These are phyloP conservation scores for Phaeophleospora eucalypticola DNA, from an alignment of 2,329 filamentous ascomycete genomes.

Conservation along the genomic window DNA sequence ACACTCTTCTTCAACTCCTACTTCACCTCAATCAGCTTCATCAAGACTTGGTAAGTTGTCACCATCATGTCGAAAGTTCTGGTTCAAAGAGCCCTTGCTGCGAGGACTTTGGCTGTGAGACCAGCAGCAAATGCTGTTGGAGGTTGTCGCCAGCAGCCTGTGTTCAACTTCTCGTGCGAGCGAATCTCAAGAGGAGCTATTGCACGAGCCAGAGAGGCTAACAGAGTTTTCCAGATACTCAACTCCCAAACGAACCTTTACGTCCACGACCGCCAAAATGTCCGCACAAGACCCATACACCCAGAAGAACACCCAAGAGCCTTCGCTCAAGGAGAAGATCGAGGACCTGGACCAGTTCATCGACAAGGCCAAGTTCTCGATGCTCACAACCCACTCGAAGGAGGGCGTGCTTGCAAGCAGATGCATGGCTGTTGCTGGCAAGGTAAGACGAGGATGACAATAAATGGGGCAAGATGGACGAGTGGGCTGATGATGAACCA, in stretches of 20 bases:
- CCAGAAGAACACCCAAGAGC: constrained; percentile 69
- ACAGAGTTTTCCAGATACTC: not conserved
- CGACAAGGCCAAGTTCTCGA: constrained; percentile 71
- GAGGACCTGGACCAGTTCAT: constrained; percentile 69
- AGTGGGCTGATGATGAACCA: constrained; percentile 36
- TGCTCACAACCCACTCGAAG: constrained; percentile 76
- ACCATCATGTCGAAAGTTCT: not conserved
- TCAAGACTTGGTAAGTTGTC: not conserved
- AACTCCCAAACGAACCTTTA: constrained; percentile 4
- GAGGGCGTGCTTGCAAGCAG: constrained; percentile 69
- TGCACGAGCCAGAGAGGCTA: not conserved
- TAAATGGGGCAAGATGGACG: not conserved
- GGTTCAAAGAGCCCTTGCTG: not conserved
- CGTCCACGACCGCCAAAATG: constrained; percentile 27
- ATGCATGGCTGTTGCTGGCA: constrained; percentile 79
- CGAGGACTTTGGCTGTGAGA: not conserved
- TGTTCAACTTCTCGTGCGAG: constrained; percentile 1
- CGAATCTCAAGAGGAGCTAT: not conserved
- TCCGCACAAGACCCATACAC: constrained; percentile 70
- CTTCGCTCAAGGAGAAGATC: constrained; percentile 68
- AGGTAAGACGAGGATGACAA: constrained; percentile 50
- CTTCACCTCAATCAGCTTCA: too few relatives aligned
- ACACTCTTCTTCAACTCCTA: not conserved
- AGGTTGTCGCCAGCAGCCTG: not conserved
- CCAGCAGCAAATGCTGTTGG: too few relatives aligned